Base-by-base conservation (phyloP, 345 rosid species). In the Angophora floribunda region DNA sequence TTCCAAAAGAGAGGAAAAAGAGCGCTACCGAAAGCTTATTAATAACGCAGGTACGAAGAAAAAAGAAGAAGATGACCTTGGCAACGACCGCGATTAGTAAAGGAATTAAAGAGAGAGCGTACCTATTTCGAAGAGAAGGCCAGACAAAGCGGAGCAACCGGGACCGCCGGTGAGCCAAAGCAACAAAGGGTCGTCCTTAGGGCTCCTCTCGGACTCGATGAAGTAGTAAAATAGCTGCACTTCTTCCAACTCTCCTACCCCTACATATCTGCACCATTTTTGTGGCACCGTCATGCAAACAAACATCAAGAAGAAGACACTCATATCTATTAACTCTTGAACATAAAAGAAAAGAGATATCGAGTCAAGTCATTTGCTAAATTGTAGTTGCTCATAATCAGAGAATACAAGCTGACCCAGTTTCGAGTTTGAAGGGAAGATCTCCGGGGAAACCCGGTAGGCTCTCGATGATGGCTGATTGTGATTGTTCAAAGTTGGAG, bases 81-180 rank as follows among this genome's bases (percentile, higher is more conserved):
- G n/a, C 10, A 32, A 47, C 7, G 10, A 13, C 86, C 32, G 4
- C 10, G 13, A 51, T 26, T 24, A 28, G 52, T 13, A 85, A 32
- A 47, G 30, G 24, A 47, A 51, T 14, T 17, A 32, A 19, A 85
- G 70, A 59, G 49, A 59, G 70, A 63, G 7, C 8, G 21, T 63
- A 85, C 93, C 92, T 61, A 85, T 88, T 86, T 92, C 88, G 79
- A 32, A 90, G 17, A 88, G 61, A 12, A 90, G 86, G 51, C 85
- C 91, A 14, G 89, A 89, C 17, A 92, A 86, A 6, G 13, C 88
- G 16, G 92, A 92, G 70, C 92, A 92, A 7, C 93, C 92, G 5
- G 93, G 93, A 19, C 91, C 93, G 15, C 91, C 93, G 32, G 89
- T 85, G 50, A 91, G 79, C 93, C 93, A 91, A 17, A 89, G 88